These are phyloP conservation scores for Russula virescens DNA, from an alignment of 768 basidiomycete species.

Conservation along the genomic window DNA sequence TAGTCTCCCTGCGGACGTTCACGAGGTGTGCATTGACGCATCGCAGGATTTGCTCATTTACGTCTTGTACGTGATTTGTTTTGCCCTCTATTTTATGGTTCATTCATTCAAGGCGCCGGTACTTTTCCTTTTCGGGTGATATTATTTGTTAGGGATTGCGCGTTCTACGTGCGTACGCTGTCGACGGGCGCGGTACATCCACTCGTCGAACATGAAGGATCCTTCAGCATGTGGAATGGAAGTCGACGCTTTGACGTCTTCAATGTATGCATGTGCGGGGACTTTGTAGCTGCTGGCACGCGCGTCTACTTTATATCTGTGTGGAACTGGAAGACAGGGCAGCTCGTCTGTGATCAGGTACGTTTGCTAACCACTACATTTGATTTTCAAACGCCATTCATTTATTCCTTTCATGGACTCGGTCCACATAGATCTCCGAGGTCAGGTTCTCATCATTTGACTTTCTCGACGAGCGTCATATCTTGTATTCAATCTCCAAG, in stretches of 20 bases:
- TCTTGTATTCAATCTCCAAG: background rate
- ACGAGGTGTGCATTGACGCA: constrained; percentile 6
- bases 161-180: constrained; percentile 1
- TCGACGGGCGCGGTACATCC: constrained; percentile 3
- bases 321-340: constrained; percentile 21
- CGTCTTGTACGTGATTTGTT: background rate
- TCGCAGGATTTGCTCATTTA: constrained; percentile 16
- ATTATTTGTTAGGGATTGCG: constrained; percentile 1
- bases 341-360: constrained; percentile 4
- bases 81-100: no score
- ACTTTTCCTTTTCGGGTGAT: background rate
- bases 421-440: background rate
- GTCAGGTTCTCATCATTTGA: constrained; percentile 10
- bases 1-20: background rate
- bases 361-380: background rate
- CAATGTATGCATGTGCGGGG: background rate
- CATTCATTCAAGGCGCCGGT: background rate
- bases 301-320: constrained; percentile 4
- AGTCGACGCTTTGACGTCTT: background rate
- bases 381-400: background rate
- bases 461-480: constrained; percentile 18
- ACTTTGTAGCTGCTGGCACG: constrained; percentile 7
- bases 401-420: no score
- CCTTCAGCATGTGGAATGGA: background rate
- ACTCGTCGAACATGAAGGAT: background rate